Base-by-base conservation (phyloP, 1,139 yeast species). In the Wickerhamiella infanticola region DNA sequence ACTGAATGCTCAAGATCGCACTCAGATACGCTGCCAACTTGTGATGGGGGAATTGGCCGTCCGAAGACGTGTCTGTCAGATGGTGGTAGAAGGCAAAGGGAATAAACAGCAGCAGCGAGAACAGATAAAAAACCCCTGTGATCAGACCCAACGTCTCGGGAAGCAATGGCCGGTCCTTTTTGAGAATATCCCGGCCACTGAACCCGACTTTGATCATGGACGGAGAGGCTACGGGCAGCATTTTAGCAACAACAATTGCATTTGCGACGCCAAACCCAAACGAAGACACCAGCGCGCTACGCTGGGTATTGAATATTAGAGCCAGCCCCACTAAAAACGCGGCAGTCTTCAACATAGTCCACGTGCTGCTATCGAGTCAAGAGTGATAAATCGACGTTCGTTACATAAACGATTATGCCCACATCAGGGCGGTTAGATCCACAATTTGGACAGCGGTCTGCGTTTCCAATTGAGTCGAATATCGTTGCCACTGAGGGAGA, bases 111-210 rank as follows among this genome's bases (percentile, higher is more conserved):
- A 85, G 75, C 86, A 90, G 81, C 42, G 81, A 64, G 55, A 86
- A 77, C 51, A 90, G 63, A 59, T 86, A 88, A 0, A 88, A 79
- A 3, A 82, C 70, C 0, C 95, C 94, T 5, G 86, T 74, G 0
- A 88, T 81, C 1, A 84, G 79, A 3, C 99, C 99, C 72, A 88
- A 80, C 0, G 94, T 75, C 63, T 90, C 99, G 1, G 98, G 93
- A 11, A 88, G 72, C 5, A 77, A 69, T 0, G 94, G 93, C 25
- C 69, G 73, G n/a, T 70, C 72, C 8, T 65, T 64, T 60, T 90
- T 90, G 44, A 86, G 78, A 60, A 85, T 57, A 59, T 90, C 99
- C 52, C 72, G 76, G 5, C 99, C 99, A 51, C 69, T 75, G 25
- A 90, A 70, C 0, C 98, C 98, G 40, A 81, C 76, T 48, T 73